Conservation (phyloP, 306 rosid species). For the Purshia tridentata region DNA sequence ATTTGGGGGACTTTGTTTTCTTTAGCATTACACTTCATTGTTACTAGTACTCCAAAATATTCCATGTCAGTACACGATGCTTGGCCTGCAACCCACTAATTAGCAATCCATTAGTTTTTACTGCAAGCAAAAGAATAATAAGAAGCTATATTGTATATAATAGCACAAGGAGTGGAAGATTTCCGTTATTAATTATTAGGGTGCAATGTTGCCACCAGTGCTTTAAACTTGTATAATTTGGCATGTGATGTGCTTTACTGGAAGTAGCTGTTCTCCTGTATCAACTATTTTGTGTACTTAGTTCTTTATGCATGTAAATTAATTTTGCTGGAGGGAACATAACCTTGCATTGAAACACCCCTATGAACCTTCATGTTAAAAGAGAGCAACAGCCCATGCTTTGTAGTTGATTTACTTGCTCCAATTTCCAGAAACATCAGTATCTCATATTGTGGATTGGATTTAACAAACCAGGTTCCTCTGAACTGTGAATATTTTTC, state of each 20-base stretch:
- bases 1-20: background rate
- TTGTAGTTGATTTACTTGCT: conserved; percentile 4
- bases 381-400: background rate
- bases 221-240: background rate
- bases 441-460: background rate
- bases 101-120: background rate
- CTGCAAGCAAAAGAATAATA: background rate
- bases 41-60: background rate
- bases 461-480: background rate
- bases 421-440: background rate
- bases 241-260: background rate
- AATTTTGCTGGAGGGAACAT: background rate
- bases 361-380: background rate
- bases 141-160: background rate
- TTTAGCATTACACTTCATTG: background rate
- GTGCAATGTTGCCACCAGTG: background rate
- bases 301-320: background rate
- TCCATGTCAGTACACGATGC: background rate
- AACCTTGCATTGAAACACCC: background rate
- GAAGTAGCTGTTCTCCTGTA: background rate
- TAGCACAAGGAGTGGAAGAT: background rate
- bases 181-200: background rate
- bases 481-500: background rate
- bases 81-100: background rate
- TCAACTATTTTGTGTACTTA: background rate